Base-by-base conservation (phyloP, 306 rosid genomes). In the Prunus mongolica region DNA sequence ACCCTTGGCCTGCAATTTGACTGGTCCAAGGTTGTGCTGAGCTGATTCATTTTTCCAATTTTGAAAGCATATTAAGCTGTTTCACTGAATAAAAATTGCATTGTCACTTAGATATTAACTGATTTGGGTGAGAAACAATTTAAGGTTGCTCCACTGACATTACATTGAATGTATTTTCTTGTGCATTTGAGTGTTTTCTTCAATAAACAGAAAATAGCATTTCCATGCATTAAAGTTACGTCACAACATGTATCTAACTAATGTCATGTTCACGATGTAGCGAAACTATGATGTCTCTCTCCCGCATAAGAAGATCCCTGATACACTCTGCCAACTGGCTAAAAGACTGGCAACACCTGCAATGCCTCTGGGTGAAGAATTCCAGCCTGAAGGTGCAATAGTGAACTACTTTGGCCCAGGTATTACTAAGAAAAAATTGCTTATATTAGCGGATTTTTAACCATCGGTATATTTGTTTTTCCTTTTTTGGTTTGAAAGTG, bases 1-100 rank as follows among this genome's bases (percentile, higher is more conserved):
- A 95, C 99, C 63, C 96, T 90, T 46, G 97, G 97, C 79, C 78
- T 90, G 79, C 97, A 95, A 77, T 95, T 89, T 82, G 93, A 95
- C 66, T 90, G 99, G 99, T 95, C 99, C 73, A 92, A 87, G 82
- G 98, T 93, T 50, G 78, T 78, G 76, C 34, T 65, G 58, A 41
- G 62, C 74, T 22, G 25, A 56, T 46, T 4, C 12, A 6, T 15
- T 4, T 20, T 34, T 38, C 10, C 38, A n/a, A 52, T 32, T 34
- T 54, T 19, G 50, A 19, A 54, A 19, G 28, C 46, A 18, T 28
- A 10, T 28, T 41, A 19, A 28, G 30, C 28, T 52, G 16, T 70
- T 28, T 14, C 47, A 16, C 11, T 4, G 16, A 38, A n/a, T 6
- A 10, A 72, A 16, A 13, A 15, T 41, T 18, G 1, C 68, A 22